Evolutionary conservation across 148 eudicot genomes (phyloP), one percentile per base, ranked within the genome.

Genomic region (Bassia scoparia): DNA sequence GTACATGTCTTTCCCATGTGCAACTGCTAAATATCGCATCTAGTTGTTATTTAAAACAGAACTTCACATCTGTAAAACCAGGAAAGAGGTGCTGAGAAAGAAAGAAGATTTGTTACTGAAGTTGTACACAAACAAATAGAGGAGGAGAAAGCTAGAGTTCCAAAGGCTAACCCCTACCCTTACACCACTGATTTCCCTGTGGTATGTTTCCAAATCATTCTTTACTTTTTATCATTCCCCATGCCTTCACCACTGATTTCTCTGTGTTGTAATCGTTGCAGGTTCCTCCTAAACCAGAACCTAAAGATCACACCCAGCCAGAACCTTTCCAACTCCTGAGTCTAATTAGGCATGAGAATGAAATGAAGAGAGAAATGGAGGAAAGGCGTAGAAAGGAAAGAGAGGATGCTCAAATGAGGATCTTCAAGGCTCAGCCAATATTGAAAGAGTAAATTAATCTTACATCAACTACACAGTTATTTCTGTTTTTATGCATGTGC

Each of bases 211-310:
- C 1, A 14, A 8, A 41, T 41, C 46, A 41, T 41, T 8, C 11
- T 6, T 41, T 41, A 5, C 1, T 0, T 14, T 41, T 41, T 14
- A 41, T 11, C 43, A 8, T 14, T 7, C 46, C 44, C 44, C 8
- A 41, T 41, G 12, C 8, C 46, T 41, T 5, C 34, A 10, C 50
- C 6, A 7, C 52, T 58, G 44, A 49, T 52, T n/a, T 15, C 12
- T 29, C 10, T 5, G 10, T 20, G 44, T 20, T 67, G 23, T 21
- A 55, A n/a, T 12, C 59, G 41, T 14, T 30, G 33, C 83, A 91
- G 99, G 71, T 95, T 76, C 99, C 99, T 49, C 94, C 94, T 24
- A 95, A 90, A 74, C 99, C 99, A 7, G 92, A 86, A 84, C 89
- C 94, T 29, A 95, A 92, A 70, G 86, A 81, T 53, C 85, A 92